A percentile compares a stretch with the other conserved stretches of the same genome.
These are phyloP conservation scores for Geotrichum reessii DNA, from an alignment of 1,139 yeast species.

Conservation along the genomic window DNA sequence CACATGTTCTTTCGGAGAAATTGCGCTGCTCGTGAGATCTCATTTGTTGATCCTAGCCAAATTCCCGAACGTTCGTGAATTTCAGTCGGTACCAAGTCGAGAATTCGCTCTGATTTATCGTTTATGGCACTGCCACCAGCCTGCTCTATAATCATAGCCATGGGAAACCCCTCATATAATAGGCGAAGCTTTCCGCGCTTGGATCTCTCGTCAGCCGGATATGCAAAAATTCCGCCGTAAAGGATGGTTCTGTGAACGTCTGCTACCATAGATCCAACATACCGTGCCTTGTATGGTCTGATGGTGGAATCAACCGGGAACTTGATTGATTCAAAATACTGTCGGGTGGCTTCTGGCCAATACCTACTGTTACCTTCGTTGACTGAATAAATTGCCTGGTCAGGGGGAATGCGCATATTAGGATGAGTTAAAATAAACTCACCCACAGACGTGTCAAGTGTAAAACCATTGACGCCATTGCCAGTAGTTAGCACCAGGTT, in stretches of 20 bases:
- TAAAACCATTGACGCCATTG: slow-evolving; percentile 86
- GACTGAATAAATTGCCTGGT: slow-evolving; percentile 74
- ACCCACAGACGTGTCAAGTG: slow-evolving; percentile 78
- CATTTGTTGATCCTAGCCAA: slow-evolving; percentile 69
- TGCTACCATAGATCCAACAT: slow-evolving; percentile 97
- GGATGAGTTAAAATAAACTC: slow-evolving; percentile 92
- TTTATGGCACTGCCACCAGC: slow-evolving; percentile 93
- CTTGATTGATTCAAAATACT: slow-evolving; percentile 69
- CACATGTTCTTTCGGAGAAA: background rate
- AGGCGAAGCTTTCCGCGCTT: slow-evolving; percentile 86
- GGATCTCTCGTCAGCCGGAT: slow-evolving; percentile 86
- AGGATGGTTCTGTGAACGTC: slow-evolving; percentile 94
- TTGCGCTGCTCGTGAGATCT: background rate
- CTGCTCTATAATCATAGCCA: slow-evolving; percentile 92
- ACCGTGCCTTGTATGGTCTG: slow-evolving; percentile 89
- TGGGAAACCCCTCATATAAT: slow-evolving; percentile 95
- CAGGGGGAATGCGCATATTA: slow-evolving; percentile 57
- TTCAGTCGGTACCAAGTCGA: slow-evolving; percentile 78
- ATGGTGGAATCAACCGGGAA: slow-evolving; percentile 53
- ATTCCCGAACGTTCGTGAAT: slow-evolving; percentile 90
- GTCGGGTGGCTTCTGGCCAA: slow-evolving; percentile 70
- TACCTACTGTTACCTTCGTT: slow-evolving; percentile 88
- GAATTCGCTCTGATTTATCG: slow-evolving; percentile 82
- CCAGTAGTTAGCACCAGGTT: slow-evolving; percentile 92
- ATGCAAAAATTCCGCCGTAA: slow-evolving; percentile 91